A percentile compares a stretch with the other conserved stretches of the same genome.
These are phyloP conservation scores for Maudiozyma humilis DNA, from an alignment of 1,139 yeast species.

Conservation along the genomic window DNA sequence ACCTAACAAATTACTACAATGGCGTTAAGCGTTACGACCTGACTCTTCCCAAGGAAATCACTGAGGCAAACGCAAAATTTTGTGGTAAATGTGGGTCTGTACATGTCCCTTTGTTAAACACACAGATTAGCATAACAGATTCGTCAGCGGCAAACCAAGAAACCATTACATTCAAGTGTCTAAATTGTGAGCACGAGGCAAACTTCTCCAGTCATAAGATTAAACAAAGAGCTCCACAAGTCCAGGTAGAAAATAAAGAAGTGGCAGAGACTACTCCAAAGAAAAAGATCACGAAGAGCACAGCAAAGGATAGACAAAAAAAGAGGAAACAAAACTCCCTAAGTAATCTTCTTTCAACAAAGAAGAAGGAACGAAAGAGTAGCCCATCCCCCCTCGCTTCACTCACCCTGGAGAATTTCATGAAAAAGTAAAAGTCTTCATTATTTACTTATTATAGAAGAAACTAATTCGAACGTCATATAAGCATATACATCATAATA, in stretches of 20 bases:
- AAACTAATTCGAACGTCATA: no score
- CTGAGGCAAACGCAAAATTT: conserved; percentile 29
- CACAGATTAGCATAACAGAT: background rate
- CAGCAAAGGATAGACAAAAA: conserved; percentile 34
- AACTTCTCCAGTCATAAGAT: conserved; percentile 8
- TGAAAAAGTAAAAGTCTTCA: conserved; percentile 29
- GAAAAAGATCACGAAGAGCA: conserved; percentile 27
- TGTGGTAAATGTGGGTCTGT: conserved; percentile 42
- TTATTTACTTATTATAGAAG: background rate
- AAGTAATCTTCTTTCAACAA: conserved; percentile 33
- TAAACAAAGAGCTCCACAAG: background rate
- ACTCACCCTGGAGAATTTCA: conserved; percentile 44
- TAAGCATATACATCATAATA: no score
- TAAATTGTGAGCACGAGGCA: conserved; percentile 27
- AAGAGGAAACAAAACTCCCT: conserved; percentile 33
- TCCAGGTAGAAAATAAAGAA: background rate
- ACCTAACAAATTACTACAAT: conserved; percentile 26
- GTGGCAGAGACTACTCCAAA: background rate
- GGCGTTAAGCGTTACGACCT: conserved; percentile 26
- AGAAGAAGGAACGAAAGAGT: conserved; percentile 38
- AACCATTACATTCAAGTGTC: conserved; percentile 30
- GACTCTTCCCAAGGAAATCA: conserved; percentile 19
- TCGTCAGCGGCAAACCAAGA: conserved; percentile 13
- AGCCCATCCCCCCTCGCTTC: conserved; percentile 28
- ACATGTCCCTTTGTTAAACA: conserved; percentile 33